Base-by-base conservation (phyloP, 2,329 filamentous ascomycete genomes). In the Clarireedia sp. region DNA sequence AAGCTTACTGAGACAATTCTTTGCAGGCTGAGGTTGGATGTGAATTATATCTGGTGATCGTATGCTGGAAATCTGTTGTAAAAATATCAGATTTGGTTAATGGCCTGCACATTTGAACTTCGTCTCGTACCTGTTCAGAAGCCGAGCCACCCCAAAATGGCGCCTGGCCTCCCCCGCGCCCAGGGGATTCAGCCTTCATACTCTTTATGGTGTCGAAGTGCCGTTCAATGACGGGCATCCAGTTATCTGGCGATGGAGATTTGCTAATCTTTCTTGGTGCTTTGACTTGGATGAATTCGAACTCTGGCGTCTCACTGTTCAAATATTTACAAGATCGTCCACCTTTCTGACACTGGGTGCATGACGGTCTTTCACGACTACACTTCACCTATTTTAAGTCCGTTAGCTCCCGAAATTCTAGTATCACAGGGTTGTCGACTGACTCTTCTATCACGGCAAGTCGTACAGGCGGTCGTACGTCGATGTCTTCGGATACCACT, bases 281-380 rank as follows among this genome's bases (percentile, higher is more conserved):
- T n/a, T 36, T 45, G 3, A 47, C 41, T 21, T 45, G 36, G 5
- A 53, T 53, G 19, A 53, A 47, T 26, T 53, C 51, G 23, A 47
- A 53, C n/a, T 53, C 41, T 6, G 41, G 51, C 23, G 33, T 45
- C 41, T 51, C 49, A 19, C 49, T 51, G 49, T 51, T 44, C 17
- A 51, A 33, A 29, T 53, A 53, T 53, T 19, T 46, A 19, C 51
- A 53, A 12, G 29, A 26, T 24, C 51, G 51, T 5, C 43, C 43
- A 3, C 43, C 33, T 23, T 53, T 53, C 10, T 24, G 17, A 37
- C 51, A 53, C 6, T 47, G 51, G 4, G 17, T 26, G 16, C 51
- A 53, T 14, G 10, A 29, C 17, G 51, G 51, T 24, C 43, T 46
- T n/a, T 53, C 40, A 24, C 43, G 51, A 14, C 43, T 47, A 24